Evolutionary conservation across 768 basidiomycete species (phyloP), one percentile per base, ranked within the genome.

Genomic region (Paxillus involutus): DNA sequence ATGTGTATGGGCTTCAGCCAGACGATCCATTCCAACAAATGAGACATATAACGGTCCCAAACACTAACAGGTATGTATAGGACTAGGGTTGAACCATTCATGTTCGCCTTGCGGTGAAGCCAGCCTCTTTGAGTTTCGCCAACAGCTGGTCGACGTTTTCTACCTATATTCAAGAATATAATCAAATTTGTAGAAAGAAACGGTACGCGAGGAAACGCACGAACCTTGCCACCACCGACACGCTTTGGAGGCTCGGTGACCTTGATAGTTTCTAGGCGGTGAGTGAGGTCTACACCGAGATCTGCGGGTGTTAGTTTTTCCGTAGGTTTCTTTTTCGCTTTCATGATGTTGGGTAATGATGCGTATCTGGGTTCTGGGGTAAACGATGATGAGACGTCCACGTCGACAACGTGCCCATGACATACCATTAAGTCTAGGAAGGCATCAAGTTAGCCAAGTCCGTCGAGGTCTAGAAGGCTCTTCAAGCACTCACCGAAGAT

Each of bases 261-360:
- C 61, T 89, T 91, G 65, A 98, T 63, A 0, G 86, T 92, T 75
- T 97, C 91, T 26, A 98, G 74, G 32, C 82, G 79, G 14, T 94
- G 93, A 0, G 84, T 80, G 50, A 92, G 80, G 74, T 98, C 93
- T 21, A 98, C 76, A 7, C 85, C 85, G 21, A 98, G 84, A 61
- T 94, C 93, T 21, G 78, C 76, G 1, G 93, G 78, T 14, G 82
- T 82, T 48, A 97, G 63, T 66, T 91, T 94, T 73, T 95, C 87
- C 41, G 98, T 73, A 13, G 89, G 87, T 76, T 99, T 99, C 81
- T 98, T 99, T 81, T 98, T 98, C n/a, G 97, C 97, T 73, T 96
- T 95, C 92, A 96, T 96, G 72, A 96, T 96, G 62, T 93, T 94
- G 4, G 94, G 93, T 55, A 99, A 71, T n/a, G 95, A 94, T 0